Conservation (phyloP, 495 filamentous ascomycete genomes). For the Tuber magnatum region DNA sequence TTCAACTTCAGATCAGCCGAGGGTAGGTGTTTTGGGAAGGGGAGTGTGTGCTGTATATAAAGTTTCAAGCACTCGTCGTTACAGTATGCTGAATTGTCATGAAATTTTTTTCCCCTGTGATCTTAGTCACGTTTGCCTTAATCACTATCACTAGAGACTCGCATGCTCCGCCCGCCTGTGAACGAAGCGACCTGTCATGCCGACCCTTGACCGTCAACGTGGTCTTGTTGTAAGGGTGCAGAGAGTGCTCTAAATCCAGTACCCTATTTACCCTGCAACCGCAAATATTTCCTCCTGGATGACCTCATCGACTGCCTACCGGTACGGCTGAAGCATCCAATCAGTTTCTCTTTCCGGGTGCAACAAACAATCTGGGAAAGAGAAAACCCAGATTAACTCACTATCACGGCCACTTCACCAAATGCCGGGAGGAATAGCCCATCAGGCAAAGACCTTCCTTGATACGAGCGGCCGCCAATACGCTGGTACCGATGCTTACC, state of each 20-base stretch:
- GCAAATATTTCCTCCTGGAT: slow-evolving; percentile 24
- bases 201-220: not conserved
- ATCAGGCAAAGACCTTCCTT: slow-evolving; percentile 20
- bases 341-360: not conserved
- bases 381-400: slow-evolving; percentile 5
- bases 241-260: not conserved
- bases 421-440: slow-evolving; percentile 25
- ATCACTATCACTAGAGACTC: too few species aligned
- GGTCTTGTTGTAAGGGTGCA: not conserved
- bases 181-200: not conserved
- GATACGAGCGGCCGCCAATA: slow-evolving; percentile 27
- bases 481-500: slow-evolving; percentile 18
- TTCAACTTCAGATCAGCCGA: not conserved
- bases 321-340: not conserved
- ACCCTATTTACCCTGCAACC: not conserved
- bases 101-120: not conserved
- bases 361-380: not conserved
- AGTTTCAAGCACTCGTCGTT: not conserved
- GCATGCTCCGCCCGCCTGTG: too few species aligned
- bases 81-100: not conserved
- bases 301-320: slow-evolving; percentile 22
- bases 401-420: not conserved
- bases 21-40: not conserved
- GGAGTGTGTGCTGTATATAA: not conserved
- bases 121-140: not conserved